Evolutionary conservation across 2,329 filamentous ascomycete species (phyloP).

Genomic region (Aureobasidium sp.): DNA sequence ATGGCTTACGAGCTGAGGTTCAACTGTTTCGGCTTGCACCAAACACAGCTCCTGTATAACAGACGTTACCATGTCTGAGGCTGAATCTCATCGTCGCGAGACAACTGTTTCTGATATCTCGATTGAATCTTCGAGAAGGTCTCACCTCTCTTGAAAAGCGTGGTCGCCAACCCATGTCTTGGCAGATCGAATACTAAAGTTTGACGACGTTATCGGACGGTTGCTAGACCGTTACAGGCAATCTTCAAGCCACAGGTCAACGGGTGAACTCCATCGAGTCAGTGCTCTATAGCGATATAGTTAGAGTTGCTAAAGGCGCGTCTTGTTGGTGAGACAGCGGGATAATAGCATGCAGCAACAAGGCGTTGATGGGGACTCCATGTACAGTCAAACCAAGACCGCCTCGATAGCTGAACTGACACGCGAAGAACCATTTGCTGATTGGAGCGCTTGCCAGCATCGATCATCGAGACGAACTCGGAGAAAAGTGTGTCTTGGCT

Average conservation of each 20-base stretch:
- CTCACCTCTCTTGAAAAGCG: not conserved
- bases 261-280: not conserved
- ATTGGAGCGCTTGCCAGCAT: not conserved
- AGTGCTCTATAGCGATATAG: not conserved
- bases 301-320: not conserved
- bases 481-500: not conserved
- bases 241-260: not conserved
- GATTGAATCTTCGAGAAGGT: slow-evolving; percentile 3
- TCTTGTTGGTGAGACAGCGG: slow-evolving; percentile 2
- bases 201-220: slow-evolving; percentile 3
- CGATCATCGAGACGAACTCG: not conserved
- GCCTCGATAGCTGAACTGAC: not conserved
- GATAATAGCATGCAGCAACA: not conserved
- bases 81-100: not conserved
- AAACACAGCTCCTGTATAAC: not conserved
- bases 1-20: not conserved
- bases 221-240: not conserved
- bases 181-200: not conserved
- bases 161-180: not conserved
- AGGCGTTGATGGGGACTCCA: not conserved
- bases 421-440: not conserved
- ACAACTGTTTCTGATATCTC: not conserved
- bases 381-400: not conserved
- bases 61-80: not conserved
- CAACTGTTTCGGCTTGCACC: not conserved